Conservation (phyloP, 306 rosid species). For the Luffa aegyptiaca region DNA sequence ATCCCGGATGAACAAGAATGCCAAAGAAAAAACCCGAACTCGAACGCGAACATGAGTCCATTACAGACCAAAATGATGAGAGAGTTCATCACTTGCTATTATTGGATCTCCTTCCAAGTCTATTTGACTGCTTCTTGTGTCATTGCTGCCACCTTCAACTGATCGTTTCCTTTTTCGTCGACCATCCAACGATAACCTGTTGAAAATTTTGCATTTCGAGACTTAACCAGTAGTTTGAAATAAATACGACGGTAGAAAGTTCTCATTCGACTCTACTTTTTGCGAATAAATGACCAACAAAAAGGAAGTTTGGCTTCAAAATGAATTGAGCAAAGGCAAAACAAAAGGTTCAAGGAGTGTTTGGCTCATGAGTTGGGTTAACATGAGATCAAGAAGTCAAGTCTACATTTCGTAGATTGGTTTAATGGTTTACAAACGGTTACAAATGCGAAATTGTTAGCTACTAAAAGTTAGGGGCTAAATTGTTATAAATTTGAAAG, state of each 20-base stretch:
- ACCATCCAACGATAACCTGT: slow-evolving; percentile 38
- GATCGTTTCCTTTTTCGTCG: slow-evolving; percentile 30
- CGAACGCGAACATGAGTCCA: neutral
- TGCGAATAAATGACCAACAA: too few relatives aligned
- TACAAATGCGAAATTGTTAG: too few relatives aligned
- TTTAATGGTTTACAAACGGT: too few relatives aligned
- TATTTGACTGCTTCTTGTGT: slow-evolving; percentile 9
- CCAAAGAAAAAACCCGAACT: neutral
- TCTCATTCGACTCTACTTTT: neutral
- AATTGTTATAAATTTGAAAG: neutral
- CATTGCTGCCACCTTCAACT: neutral
- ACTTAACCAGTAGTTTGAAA: neutral
- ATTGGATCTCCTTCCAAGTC: neutral
- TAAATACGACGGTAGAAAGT: neutral
- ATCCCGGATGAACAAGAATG: neutral
- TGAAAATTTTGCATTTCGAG: neutral
- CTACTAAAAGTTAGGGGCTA: too few relatives aligned
- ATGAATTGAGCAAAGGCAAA: neutral
- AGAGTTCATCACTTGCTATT: neutral
- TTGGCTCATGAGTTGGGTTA: neutral
- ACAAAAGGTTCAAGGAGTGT: neutral
- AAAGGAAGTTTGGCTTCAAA: neutral
- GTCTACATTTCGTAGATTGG: neutral
- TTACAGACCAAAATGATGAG: neutral
- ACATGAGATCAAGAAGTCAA: neutral